Conservation (phyloP, 208 protist species). For the Trypanosoma melophagium region DNA sequence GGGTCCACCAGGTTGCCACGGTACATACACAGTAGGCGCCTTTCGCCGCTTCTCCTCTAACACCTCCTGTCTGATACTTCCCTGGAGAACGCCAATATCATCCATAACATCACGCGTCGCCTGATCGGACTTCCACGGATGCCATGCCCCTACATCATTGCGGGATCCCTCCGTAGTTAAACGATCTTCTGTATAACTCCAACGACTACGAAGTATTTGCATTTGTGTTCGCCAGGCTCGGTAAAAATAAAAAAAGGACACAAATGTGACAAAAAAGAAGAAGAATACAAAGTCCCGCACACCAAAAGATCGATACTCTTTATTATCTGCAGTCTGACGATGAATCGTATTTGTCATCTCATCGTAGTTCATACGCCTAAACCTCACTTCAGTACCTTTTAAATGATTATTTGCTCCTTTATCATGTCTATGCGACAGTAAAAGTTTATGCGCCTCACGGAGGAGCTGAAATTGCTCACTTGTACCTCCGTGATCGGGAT, state of each 20-base stretch:
- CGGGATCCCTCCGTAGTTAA: slow-evolving; percentile 35
- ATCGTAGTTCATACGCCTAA: slow-evolving; percentile 79
- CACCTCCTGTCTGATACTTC: slow-evolving; percentile 60
- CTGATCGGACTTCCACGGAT: slow-evolving; percentile 74
- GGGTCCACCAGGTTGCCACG: slow-evolving; percentile 78
- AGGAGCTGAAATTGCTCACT: slow-evolving; percentile 83
- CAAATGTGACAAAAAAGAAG: slow-evolving; percentile 45
- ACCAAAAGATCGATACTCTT: slow-evolving; percentile 75
- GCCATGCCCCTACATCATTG: slow-evolving; percentile 54
- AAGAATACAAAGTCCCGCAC: slow-evolving; percentile 69
- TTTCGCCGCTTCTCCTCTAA: slow-evolving; percentile 62
- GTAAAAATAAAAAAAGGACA: slow-evolving; percentile 64
- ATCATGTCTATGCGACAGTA: slow-evolving; percentile 80
- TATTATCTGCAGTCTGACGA: slow-evolving; percentile 61
- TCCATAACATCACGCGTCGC: slow-evolving; percentile 74
- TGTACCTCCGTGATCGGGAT: slow-evolving; percentile 82
- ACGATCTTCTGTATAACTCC: slow-evolving; percentile 80
- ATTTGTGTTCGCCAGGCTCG: slow-evolving; percentile 62
- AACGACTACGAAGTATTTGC: slow-evolving; percentile 58
- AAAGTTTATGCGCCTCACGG: slow-evolving; percentile 80
- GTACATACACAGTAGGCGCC: slow-evolving; percentile 65
- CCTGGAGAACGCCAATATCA: slow-evolving; percentile 74
- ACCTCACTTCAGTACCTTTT: slow-evolving; percentile 54
- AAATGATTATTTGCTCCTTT: slow-evolving; percentile 36
- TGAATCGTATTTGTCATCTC: slow-evolving; percentile 82